A percentile compares a stretch with the other conserved stretches of the same genome.
These are phyloP conservation scores for Malassezia obtusa DNA, from an alignment of 1,284 basidiomycete species.

Conservation along the genomic window DNA sequence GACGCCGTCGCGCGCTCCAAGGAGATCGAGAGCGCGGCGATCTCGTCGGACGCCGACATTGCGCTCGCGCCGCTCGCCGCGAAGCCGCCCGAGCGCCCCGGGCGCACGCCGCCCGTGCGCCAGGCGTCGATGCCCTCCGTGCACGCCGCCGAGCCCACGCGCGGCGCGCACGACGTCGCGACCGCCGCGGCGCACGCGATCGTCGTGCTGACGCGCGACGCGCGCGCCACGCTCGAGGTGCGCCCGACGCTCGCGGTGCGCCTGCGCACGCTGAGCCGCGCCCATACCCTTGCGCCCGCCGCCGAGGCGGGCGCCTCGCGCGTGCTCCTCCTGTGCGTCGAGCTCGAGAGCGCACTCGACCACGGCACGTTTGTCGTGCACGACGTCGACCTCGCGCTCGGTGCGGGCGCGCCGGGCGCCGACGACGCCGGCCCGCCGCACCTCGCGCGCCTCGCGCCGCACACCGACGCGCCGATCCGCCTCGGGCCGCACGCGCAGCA, in stretches of 20 bases:
- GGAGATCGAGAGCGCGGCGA: conserved; percentile 8
- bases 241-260: conserved; percentile 11
- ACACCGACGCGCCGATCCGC: conserved; percentile 3
- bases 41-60: conserved; percentile 12
- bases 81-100: too few relatives aligned
- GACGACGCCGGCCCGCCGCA: background rate
- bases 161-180: conserved; percentile 1
- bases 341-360: conserved; percentile 22
- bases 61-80: background rate
- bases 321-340: conserved; percentile 23
- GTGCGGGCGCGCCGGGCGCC: background rate
- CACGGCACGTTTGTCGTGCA: background rate
- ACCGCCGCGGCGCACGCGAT: background rate
- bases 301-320: background rate
- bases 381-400: background rate
- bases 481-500: background rate
- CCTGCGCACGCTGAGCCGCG: conserved; percentile 23
- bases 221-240: background rate
- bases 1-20: background rate
- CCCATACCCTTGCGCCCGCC: background rate
- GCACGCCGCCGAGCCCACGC: background rate
- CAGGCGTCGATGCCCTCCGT: background rate
- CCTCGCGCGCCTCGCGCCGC: background rate
- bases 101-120: background rate
- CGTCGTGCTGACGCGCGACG: background rate